Conservation (phyloP, 805 yeast species). For the Maudiozyma pseudohumilis region DNA sequence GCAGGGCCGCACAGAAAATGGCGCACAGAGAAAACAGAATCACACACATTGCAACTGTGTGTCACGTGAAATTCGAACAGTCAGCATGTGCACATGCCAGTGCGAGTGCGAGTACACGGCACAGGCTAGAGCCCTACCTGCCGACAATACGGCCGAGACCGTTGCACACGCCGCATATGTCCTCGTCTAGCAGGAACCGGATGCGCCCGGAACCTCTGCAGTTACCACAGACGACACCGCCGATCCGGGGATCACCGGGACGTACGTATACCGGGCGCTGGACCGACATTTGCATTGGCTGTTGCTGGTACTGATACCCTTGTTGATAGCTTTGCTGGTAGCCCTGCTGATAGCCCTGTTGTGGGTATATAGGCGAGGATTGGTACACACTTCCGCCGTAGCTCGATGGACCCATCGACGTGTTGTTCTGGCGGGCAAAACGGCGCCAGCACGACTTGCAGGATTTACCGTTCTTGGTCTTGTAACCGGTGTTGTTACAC, state of each 20-base stretch:
- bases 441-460: slow-evolving; percentile 64
- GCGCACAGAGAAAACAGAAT: too few relatives aligned
- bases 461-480: slow-evolving; percentile 46
- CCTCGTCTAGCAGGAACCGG: slow-evolving; percentile 48
- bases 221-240: slow-evolving; percentile 64
- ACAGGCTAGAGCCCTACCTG: background rate
- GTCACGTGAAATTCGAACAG: too few relatives aligned
- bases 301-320: slow-evolving; percentile 15
- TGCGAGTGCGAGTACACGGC: too few relatives aligned
- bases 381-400: slow-evolving; percentile 5
- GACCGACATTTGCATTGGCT: slow-evolving; percentile 20
- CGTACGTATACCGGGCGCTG: slow-evolving; percentile 33
- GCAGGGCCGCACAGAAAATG: too few relatives aligned
- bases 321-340: too few relatives aligned
- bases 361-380: slow-evolving; percentile 5
- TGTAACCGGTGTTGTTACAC: slow-evolving; percentile 67
- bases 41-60: too few relatives aligned
- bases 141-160: slow-evolving; percentile 54
- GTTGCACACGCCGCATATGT: slow-evolving; percentile 51
- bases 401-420: slow-evolving; percentile 17
- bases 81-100: too few relatives aligned
- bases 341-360: slow-evolving; percentile 11
- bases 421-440: slow-evolving; percentile 37
- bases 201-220: slow-evolving; percentile 59
- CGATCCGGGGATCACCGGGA: slow-evolving; percentile 74